These are phyloP conservation scores for Aspergillus japonicus DNA, from an alignment of 2,329 filamentous ascomycete genomes.

Conservation along the genomic window DNA sequence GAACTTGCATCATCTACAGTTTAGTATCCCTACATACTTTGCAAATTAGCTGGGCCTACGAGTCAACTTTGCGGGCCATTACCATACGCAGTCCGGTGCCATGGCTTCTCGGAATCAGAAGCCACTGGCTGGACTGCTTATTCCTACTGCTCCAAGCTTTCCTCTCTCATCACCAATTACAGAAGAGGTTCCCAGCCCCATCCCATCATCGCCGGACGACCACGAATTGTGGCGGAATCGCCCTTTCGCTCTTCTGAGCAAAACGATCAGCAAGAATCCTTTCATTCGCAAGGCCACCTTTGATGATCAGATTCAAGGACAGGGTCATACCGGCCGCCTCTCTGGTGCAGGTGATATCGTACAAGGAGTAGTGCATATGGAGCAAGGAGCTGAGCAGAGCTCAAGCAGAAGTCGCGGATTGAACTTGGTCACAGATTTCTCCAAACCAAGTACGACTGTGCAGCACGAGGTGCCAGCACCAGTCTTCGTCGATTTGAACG, in stretches of 20 bases:
- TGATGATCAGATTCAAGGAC: neutral
- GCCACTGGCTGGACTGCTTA: slow-evolving; percentile 29
- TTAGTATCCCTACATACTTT: neutral
- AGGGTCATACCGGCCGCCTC: slow-evolving; percentile 15
- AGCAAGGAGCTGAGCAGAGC: slow-evolving; percentile 20
- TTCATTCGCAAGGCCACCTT: slow-evolving; percentile 8
- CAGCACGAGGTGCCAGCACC: slow-evolving; percentile 14
- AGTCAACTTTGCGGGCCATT: neutral
- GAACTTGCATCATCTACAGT: neutral
- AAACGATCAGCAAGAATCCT: slow-evolving; percentile 23
- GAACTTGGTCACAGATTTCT: slow-evolving; percentile 46
- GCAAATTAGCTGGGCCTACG: neutral
- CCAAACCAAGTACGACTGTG: slow-evolving; percentile 16
- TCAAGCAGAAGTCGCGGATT: slow-evolving; percentile 36
- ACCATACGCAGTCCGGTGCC: slow-evolving; percentile 6
- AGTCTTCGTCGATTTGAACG: slow-evolving; percentile 38
- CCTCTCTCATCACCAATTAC: slow-evolving; percentile 46
- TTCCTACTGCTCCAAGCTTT: slow-evolving; percentile 36
- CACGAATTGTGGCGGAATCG: slow-evolving; percentile 27
- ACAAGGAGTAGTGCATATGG: neutral
- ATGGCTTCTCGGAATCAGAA: slow-evolving; percentile 26
- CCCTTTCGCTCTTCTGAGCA: slow-evolving; percentile 33
- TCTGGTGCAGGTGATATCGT: neutral
- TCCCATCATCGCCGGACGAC: slow-evolving; percentile 34
- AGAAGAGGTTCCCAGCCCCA: slow-evolving; percentile 42